phyloP scores from a whole-genome alignment of 305 asterid species.

The Fraxinus ornus region DNA sequence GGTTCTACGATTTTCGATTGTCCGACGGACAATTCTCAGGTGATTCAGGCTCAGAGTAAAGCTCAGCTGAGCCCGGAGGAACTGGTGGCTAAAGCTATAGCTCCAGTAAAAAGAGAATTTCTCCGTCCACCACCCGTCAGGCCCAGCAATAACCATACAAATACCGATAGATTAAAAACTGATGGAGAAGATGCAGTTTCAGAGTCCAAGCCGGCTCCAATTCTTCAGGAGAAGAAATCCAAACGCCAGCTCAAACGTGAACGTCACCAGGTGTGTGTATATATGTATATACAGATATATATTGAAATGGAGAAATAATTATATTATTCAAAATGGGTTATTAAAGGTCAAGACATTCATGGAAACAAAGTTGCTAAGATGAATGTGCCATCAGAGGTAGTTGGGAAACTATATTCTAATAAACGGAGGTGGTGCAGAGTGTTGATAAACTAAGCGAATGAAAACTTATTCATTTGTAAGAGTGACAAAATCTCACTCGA shows the following conservation, averaged over 20 bases:
- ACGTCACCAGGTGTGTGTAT: slow-evolving; percentile 57
- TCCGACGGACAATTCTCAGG: slow-evolving; percentile 23
- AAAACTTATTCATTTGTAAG: background rate
- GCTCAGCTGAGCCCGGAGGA: slow-evolving; percentile 46
- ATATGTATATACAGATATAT: background rate
- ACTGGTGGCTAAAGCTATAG: slow-evolving; percentile 75
- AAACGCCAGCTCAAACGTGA: slow-evolving; percentile 94
- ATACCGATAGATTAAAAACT: slow-evolving; percentile 19
- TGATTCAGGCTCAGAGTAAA: slow-evolving; percentile 1
- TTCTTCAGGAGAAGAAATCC: slow-evolving; percentile 77
- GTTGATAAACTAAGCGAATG: background rate
- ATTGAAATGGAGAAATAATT: background rate
- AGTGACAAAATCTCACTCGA: background rate
- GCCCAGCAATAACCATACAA: slow-evolving; percentile 14
- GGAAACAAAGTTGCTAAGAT: background rate
- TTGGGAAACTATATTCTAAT: background rate
- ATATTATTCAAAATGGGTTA: background rate
- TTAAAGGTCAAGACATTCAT: background rate
- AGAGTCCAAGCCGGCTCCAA: slow-evolving; percentile 36
- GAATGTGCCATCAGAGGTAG: background rate
- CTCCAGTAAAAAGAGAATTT: slow-evolving; percentile 72
- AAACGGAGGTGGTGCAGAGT: background rate
- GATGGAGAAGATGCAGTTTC: slow-evolving; percentile 27
- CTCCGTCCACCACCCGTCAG: slow-evolving; percentile 70
- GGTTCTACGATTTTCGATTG: slow-evolving; percentile 15